A percentile compares a stretch with the other conserved stretches of the same genome.
Conservation (phyloP, 495 filamentous ascomycete genomes). For the Penicillium ucsense region DNA sequence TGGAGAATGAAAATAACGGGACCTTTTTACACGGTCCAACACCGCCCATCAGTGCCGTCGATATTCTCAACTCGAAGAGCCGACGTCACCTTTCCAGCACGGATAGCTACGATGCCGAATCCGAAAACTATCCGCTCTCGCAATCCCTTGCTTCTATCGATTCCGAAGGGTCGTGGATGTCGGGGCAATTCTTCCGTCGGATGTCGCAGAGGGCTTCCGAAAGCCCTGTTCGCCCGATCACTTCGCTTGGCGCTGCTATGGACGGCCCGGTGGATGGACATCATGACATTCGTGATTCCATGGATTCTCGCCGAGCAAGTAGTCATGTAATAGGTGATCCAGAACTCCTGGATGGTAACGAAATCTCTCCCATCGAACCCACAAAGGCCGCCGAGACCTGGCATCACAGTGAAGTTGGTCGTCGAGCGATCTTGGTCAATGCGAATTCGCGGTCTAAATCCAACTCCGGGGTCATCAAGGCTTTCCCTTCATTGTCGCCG, state of each 20-base stretch:
- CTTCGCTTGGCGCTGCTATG: conserved; percentile 23
- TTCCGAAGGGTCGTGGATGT: conserved; percentile 88
- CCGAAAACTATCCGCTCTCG: conserved; percentile 42
- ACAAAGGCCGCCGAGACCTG: conserved; percentile 31
- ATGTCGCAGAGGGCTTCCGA: conserved; percentile 35
- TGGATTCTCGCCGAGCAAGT: conserved; percentile 21
- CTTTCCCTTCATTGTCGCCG: conserved; percentile 37
- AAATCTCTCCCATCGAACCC: conserved; percentile 10
- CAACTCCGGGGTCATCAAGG: conserved; percentile 58
- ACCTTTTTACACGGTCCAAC: conserved; percentile 15
- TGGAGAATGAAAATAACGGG: conserved; percentile 12
- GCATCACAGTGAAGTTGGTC: conserved; percentile 45
- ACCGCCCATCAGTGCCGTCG: conserved; percentile 13
- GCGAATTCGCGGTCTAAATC: conserved; percentile 46
- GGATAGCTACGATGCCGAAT: conserved; percentile 26
- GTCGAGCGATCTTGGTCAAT: conserved; percentile 41
- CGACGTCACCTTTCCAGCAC: conserved; percentile 27
- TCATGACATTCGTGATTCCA: conserved; percentile 15
- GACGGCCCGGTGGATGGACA: conserved; percentile 19
- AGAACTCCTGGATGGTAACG: conserved; percentile 18
- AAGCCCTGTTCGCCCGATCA: conserved; percentile 36
- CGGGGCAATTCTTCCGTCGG: conserved; percentile 51
- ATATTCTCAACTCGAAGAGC: conserved; percentile 17
- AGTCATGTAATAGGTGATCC: conserved; percentile 30
- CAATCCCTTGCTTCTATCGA: conserved; percentile 79